Base-by-base conservation (phyloP, 2,329 filamentous ascomycete genomes). In the Uncinocarpus reesii region DNA sequence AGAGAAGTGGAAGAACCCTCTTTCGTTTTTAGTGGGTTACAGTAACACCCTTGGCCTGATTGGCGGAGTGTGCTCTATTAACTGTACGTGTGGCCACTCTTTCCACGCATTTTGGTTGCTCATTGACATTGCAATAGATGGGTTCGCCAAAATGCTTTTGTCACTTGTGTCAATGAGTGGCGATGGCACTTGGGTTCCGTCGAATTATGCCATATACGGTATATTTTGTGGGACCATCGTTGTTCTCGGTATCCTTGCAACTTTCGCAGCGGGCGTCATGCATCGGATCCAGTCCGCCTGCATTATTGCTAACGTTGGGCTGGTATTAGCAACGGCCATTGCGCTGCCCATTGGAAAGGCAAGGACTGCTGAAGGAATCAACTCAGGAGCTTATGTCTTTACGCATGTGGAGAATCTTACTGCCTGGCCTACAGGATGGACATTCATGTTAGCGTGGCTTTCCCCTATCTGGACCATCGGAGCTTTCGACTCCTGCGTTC, bases 41-140 rank as follows among this genome's bases (percentile, higher is more conserved):
- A 78, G 75, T 58, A 80, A 81, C 56, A 80, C 74, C 1, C 65
- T 81, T 15, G 78, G 77, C 5, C 60, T 79, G 7, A 68, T 81
- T n/a, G 78, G 76, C 26, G 78, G 77, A 4, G 66, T 80, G 11
- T 81, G 78, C 60, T 78, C 75, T 20, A 76, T 80, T 52, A 77
- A 81, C 58, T 81, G 66, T 69, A 52, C 53, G 62, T 50, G 16
- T 18, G 20, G 18, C 26, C 20, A 13, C 7, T 3, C 7, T 20
- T 10, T 18, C 11, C 64, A 31, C 3, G 13, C 15, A 13, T 23
- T 54, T 59, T 35, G 23, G 26, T 15, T 11, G 29, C 16, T 48
- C 26, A 28, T n/a, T 47, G 13, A 16, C 4, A 31, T 23, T 15
- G 3, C 37, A 15, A 20, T 34, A 59, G 57, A 71, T 56, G 71